phyloP scores from a whole-genome alignment of 345 rosid genomes.

The Acer saccharum region DNA sequence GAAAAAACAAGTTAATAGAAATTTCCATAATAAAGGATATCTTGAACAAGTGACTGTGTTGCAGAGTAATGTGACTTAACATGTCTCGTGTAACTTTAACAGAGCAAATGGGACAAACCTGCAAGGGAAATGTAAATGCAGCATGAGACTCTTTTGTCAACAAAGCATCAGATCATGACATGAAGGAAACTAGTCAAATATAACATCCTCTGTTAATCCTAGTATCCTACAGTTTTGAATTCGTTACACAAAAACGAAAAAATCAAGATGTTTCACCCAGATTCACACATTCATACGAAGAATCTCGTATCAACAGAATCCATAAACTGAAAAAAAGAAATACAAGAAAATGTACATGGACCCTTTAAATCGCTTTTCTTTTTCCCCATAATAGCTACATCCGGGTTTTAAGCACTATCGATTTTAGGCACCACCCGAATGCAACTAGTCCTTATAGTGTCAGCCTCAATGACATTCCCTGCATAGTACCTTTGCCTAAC shows the following conservation, averaged over 20 bases:
- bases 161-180: conserved; percentile 23
- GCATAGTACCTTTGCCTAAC: background rate
- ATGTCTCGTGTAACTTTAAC: conserved; percentile 53
- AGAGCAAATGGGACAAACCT: conserved; percentile 64
- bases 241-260: background rate
- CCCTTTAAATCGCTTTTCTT: background rate
- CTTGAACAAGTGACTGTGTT: conserved; percentile 61
- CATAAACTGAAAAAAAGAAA: background rate
- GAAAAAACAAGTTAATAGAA: background rate
- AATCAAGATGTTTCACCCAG: background rate
- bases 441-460: background rate
- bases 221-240: background rate
- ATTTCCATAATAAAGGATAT: conserved; percentile 45
- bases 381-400: background rate
- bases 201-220: conserved; percentile 6
- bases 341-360: background rate
- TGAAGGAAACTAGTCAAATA: conserved; percentile 6
- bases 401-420: background rate
- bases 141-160: conserved; percentile 17
- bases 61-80: conserved; percentile 55
- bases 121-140: conserved; percentile 29
- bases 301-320: background rate
- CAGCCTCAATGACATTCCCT: background rate
- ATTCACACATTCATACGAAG: background rate
- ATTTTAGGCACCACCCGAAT: background rate